A percentile compares a stretch with the other conserved stretches of the same genome.
Conservation (phyloP, 352 stramenopile genomes). For the Aphanomyces cochlioides region DNA sequence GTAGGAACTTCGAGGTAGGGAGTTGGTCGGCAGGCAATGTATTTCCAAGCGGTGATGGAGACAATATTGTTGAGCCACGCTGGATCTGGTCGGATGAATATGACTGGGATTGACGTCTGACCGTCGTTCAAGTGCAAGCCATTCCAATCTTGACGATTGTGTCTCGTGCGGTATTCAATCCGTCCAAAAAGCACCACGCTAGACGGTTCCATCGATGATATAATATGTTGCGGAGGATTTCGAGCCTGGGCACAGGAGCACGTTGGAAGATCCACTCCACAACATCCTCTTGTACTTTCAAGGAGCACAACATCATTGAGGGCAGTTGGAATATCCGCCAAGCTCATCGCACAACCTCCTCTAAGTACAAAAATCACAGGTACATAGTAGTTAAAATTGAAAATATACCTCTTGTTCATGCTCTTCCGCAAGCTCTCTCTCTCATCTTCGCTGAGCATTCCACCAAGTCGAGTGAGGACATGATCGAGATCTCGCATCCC, state of each 20-base stretch:
- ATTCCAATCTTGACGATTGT: neutral
- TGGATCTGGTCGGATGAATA: conserved; percentile 41
- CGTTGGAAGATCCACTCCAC: neutral
- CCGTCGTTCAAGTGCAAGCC: conserved; percentile 42
- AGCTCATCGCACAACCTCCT: neutral
- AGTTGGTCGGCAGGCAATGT: conserved; percentile 35
- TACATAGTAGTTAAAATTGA: neutral
- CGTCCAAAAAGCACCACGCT: neutral
- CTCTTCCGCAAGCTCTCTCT: neutral
- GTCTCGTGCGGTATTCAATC: neutral
- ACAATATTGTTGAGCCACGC: conserved; percentile 48
- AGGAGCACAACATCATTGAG: neutral
- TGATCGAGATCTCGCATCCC: neutral
- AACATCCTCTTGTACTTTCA: neutral
- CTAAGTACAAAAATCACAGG: neutral
- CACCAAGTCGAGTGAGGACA: neutral
- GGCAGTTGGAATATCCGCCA: neutral
- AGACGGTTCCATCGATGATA: neutral
- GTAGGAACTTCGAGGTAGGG: conserved; percentile 48
- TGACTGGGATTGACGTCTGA: conserved; percentile 35
- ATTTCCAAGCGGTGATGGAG: conserved; percentile 55
- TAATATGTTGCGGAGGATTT: neutral
- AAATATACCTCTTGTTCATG: neutral
- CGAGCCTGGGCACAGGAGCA: neutral
- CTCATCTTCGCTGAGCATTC: neutral